Evolutionary conservation across 2,329 filamentous ascomycete genomes (phyloP), one percentile per base, ranked within the genome.

Genomic region (Aspergillus ruber): DNA sequence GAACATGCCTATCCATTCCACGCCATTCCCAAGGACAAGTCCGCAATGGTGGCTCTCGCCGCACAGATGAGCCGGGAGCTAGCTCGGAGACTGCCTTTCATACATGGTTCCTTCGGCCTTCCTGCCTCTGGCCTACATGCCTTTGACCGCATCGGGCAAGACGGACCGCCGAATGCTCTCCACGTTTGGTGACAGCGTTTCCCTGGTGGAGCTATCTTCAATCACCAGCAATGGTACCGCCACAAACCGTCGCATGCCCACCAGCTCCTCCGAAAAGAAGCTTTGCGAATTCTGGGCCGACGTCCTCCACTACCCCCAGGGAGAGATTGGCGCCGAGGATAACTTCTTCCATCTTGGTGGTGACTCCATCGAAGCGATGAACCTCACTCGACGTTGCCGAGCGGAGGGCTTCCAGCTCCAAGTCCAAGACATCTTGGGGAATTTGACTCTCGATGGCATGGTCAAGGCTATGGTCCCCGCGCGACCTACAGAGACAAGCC

Each of bases 141-240:
- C 73, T 1, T 48, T 63, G 1, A 50, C 66, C 1, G 56, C 62
- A 1, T 70, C 71, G 2, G 66, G 67, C 0, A 76, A 75, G 54
- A 64, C 58, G 1, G 65, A 70, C 45, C 63, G 60, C 5, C 65
- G 65, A 49, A 43, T 54, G 17, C 50, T 63, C 21, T 32, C 18
- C 21, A 17, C 32, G 6, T 42, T 42, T 8, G 39, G 15, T 18
- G 39, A 42, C 13, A 8, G 39, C 39, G 8, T 42, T 10, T 20
- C 39, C n/a, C 39, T 42, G 15, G 12, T 18, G 5, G 15, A 42
- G 20, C 39, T n/a, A n/a, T 42, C 27, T 32, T 3, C 5, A 21
- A 18, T 21, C 12, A 20, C 39, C 20, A 21, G 17, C 12, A 18
- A n/a, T 23, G 39, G 39, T 6, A 42, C 17, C 20, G 15, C 39